Evolutionary conservation across 2,329 filamentous ascomycete species (phyloP).

Genomic region (Pseudogymnoascus destructans): DNA sequence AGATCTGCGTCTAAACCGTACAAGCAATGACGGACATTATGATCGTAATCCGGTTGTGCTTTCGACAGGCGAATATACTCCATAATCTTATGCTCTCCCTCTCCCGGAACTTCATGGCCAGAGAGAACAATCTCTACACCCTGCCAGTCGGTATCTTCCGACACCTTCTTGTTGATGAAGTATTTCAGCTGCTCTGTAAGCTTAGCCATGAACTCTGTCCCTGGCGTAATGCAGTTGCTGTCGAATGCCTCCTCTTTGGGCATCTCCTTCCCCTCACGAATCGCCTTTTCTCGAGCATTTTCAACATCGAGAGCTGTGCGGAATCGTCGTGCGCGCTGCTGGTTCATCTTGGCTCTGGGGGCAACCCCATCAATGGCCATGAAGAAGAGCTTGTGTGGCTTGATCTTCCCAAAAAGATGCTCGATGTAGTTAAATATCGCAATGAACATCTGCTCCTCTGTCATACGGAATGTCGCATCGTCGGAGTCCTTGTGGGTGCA

Average conservation of each 20-base stretch:
- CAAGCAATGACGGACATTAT: constrained; percentile 89
- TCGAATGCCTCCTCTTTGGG: constrained; percentile 94
- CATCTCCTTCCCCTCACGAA: constrained; percentile 78
- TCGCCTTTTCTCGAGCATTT: constrained; percentile 79
- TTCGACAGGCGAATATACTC: constrained; percentile 98
- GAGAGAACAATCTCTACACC: constrained; percentile 91
- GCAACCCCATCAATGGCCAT: constrained; percentile 99
- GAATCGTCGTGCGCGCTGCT: constrained; percentile 90
- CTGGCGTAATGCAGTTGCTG: constrained; percentile 97
- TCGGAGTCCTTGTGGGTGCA: constrained; percentile 96
- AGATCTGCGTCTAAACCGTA: constrained; percentile 96
- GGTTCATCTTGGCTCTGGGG: constrained; percentile 98
- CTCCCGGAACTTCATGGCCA: constrained; percentile 92
- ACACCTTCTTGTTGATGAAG: constrained; percentile 97
- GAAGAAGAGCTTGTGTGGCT: constrained; percentile 96
- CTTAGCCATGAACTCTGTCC: constrained; percentile 96
- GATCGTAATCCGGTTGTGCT: constrained; percentile 82
- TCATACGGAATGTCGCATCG: constrained; percentile 81
- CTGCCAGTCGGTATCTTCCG: constrained; percentile 95
- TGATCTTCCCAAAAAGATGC: constrained; percentile 96
- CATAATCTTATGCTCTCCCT: constrained; percentile 99
- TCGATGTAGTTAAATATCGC: constrained; percentile 99
- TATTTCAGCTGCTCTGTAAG: constrained; percentile 90
- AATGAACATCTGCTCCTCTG: constrained; percentile 98
- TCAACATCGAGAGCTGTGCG: constrained; percentile 87